Evolutionary conservation across 2,329 filamentous ascomycete genomes (phyloP).

Genomic region (Xylaria sp.): DNA sequence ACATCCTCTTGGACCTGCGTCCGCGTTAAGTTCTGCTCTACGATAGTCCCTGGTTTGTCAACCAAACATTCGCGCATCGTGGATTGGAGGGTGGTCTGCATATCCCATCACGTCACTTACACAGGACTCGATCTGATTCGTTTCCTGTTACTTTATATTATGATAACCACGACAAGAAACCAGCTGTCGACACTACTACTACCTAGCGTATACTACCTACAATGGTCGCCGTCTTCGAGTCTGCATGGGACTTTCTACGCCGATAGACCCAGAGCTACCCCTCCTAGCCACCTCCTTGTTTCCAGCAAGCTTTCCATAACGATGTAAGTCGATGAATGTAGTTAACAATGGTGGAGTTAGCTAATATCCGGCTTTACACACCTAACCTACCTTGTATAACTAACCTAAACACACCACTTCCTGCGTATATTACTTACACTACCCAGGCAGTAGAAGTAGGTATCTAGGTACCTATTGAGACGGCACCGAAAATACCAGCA

Average conservation of each 20-base stretch:
- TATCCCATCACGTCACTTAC: conserved; percentile 16
- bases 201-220: too few species aligned
- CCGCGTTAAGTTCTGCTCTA: too few species aligned
- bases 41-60: conserved; percentile 28
- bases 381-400: not conserved
- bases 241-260: not conserved
- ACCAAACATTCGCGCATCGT: conserved; percentile 3
- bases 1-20: conserved; percentile 51
- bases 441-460: not conserved
- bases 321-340: conserved; percentile 25
- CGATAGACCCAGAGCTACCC: conserved; percentile 5
- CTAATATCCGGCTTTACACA: not conserved
- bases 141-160: not conserved
- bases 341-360: conserved; percentile 15
- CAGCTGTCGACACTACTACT: not conserved
- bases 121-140: not conserved
- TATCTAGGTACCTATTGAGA: not conserved
- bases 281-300: not conserved
- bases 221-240: not conserved
- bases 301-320: not conserved
- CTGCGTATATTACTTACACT: too few species aligned
- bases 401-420: not conserved
- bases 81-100: conserved; percentile 23
- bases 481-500: not conserved
- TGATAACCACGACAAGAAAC: not conserved